Evolutionary conservation across 2,329 filamentous ascomycete genomes (phyloP).

Genomic region (Ceratocystis alfenasii): DNA sequence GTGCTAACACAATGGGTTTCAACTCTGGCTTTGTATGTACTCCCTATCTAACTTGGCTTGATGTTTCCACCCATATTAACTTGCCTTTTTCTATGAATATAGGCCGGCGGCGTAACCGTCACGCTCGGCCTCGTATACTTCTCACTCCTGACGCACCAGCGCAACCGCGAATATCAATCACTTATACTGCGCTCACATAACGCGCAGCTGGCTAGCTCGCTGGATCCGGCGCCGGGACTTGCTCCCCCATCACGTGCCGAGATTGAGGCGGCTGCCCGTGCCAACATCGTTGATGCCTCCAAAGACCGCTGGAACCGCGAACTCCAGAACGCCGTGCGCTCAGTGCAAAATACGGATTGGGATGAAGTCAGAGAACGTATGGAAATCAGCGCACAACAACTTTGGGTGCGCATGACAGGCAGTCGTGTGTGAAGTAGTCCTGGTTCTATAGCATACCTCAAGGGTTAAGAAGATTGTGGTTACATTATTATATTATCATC

Average conservation of each 20-base stretch:
- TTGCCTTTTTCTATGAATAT: neutral
- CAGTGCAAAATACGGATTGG: slow-evolving; percentile 57
- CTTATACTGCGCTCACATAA: slow-evolving; percentile 46
- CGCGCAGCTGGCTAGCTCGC: slow-evolving; percentile 40
- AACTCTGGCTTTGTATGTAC: slow-evolving; percentile 58
- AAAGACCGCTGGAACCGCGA: slow-evolving; percentile 73
- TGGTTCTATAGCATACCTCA: too few species aligned
- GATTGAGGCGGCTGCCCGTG: slow-evolving; percentile 39
- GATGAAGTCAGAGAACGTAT: slow-evolving; percentile 46
- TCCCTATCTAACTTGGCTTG: neutral
- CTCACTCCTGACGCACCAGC: slow-evolving; percentile 56
- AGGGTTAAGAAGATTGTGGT: neutral
- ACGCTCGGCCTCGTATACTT: slow-evolving; percentile 64
- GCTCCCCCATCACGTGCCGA: slow-evolving; percentile 41
- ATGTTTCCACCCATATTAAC: neutral
- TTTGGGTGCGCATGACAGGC: slow-evolving; percentile 11
- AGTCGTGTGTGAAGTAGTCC: neutral
- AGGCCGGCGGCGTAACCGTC: slow-evolving; percentile 66
- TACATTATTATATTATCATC: neutral
- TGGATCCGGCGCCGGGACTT: slow-evolving; percentile 38
- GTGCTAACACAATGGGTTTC: slow-evolving; percentile 50
- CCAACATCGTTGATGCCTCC: slow-evolving; percentile 49
- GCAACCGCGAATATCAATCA: slow-evolving; percentile 50
- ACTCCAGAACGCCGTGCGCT: slow-evolving; percentile 52
- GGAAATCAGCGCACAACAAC: slow-evolving; percentile 32